These are phyloP conservation scores for Endothia cerciana DNA, from an alignment of 2,329 filamentous ascomycete species.

Conservation along the genomic window DNA sequence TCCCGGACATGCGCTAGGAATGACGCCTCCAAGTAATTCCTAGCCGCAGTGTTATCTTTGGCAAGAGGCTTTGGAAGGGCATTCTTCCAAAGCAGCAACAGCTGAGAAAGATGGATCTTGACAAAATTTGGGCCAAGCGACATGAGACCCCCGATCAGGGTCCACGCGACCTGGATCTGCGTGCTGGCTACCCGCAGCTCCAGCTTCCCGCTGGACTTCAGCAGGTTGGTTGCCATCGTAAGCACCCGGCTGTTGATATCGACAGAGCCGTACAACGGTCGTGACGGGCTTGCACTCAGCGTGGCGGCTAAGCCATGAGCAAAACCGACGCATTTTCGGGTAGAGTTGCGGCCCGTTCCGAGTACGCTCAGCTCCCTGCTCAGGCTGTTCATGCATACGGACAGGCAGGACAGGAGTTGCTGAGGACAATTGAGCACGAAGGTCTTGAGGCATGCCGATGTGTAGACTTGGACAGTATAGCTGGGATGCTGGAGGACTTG, in stretches of 20 bases:
- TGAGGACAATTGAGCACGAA: slow-evolving; percentile 92
- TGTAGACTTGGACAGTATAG: slow-evolving; percentile 92
- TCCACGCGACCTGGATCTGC: slow-evolving; percentile 98
- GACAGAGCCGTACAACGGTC: slow-evolving; percentile 91
- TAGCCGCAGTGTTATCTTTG: slow-evolving; percentile 84
- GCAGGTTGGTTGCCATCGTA: slow-evolving; percentile 84
- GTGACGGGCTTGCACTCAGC: slow-evolving; percentile 83
- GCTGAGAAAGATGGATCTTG: slow-evolving; percentile 94
- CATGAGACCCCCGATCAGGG: slow-evolving; percentile 94
- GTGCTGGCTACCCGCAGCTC: slow-evolving; percentile 90
- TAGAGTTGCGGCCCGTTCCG: slow-evolving; percentile 73
- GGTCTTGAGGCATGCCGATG: slow-evolving; percentile 81
- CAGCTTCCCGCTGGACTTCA: slow-evolving; percentile 90
- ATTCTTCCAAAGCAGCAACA: slow-evolving; percentile 96
- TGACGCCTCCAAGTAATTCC: slow-evolving; percentile 84
- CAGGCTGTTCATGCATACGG: slow-evolving; percentile 95
- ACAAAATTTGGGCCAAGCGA: slow-evolving; percentile 96
- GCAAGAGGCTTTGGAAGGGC: slow-evolving; percentile 92
- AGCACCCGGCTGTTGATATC: slow-evolving; percentile 93
- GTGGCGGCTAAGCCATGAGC: slow-evolving; percentile 90
- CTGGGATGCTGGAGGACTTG: slow-evolving; percentile 93
- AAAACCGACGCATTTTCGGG: slow-evolving; percentile 84
- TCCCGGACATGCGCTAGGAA: slow-evolving; percentile 95
- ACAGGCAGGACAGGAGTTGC: slow-evolving; percentile 86
- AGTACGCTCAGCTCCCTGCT: slow-evolving; percentile 83